Evolutionary conservation across 1,284 basidiomycete genomes (phyloP).

Genomic region (Pascua guehoae): DNA sequence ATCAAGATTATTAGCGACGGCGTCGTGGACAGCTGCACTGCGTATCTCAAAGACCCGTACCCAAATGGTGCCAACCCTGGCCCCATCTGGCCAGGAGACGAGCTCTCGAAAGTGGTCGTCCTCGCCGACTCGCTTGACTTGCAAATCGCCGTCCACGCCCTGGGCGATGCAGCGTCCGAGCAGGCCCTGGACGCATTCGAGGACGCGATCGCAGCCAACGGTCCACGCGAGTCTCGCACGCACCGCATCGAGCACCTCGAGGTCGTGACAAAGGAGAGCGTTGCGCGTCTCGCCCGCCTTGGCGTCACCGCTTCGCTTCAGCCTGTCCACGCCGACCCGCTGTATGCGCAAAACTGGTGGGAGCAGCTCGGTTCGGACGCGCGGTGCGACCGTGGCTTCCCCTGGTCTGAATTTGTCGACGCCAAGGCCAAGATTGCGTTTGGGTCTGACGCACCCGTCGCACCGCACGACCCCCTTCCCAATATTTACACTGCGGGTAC

Average conservation of each 20-base stretch:
- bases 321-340: conserved; percentile 33
- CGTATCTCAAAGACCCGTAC: conserved; percentile 31
- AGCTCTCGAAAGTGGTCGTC: conserved; percentile 21
- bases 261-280: conserved; percentile 17
- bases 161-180: conserved; percentile 33
- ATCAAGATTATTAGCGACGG: conserved; percentile 39
- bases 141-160: conserved; percentile 32
- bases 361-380: conserved; percentile 23
- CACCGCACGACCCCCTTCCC: conserved; percentile 26
- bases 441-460: conserved; percentile 31
- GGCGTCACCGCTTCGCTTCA: conserved; percentile 31
- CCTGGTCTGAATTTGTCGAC: conserved; percentile 26
- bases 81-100: conserved; percentile 30
- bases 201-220: conserved; percentile 20
- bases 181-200: conserved; percentile 32
- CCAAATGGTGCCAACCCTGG: conserved; percentile 16
- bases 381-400: conserved; percentile 28
- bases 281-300: conserved; percentile 21
- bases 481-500: conserved; percentile 32
- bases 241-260: conserved; percentile 39
- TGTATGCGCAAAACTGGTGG: conserved; percentile 25
- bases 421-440: conserved; percentile 22
- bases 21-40: conserved; percentile 33
- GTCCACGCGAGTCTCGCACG: conserved; percentile 9
- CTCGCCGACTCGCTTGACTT: conserved; percentile 29